phyloP scores from a whole-genome alignment of 129 eudicot genomes.

The Glebionis coronaria region DNA sequence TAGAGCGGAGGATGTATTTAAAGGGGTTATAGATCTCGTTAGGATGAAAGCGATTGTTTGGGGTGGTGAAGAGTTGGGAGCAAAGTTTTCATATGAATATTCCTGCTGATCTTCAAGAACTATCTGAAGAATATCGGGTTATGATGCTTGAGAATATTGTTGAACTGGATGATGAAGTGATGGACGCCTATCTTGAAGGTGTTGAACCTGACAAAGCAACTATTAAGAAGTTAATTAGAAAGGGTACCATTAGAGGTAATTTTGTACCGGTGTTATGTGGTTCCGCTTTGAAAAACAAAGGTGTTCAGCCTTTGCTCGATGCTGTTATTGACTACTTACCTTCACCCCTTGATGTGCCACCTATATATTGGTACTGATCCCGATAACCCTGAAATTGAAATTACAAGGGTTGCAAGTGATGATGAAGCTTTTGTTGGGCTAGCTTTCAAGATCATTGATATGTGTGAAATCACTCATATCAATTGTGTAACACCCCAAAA shows the following conservation, averaged over 20 bases:
- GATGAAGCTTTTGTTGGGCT: slow-evolving; percentile 85
- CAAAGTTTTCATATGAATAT: slow-evolving; percentile 73
- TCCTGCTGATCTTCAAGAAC: slow-evolving; percentile 69
- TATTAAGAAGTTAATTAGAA: slow-evolving; percentile 61
- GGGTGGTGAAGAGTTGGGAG: slow-evolving; percentile 97
- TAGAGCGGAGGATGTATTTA: slow-evolving; percentile 76
- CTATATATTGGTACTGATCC: slow-evolving; percentile 94
- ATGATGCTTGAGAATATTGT: slow-evolving; percentile 66
- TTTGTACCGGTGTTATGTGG: slow-evolving; percentile 94
- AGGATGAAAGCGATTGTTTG: slow-evolving; percentile 83
- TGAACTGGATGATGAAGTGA: slow-evolving; percentile 78
- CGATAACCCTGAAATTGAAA: slow-evolving; percentile 68
- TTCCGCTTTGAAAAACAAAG: slow-evolving; percentile 92
- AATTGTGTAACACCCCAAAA: no score
- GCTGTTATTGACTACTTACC: slow-evolving; percentile 92
- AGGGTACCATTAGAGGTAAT: slow-evolving; percentile 71
- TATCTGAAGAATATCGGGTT: slow-evolving; percentile 64
- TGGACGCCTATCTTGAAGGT: slow-evolving; percentile 93
- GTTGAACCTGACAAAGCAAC: slow-evolving; percentile 81
- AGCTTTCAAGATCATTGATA: slow-evolving; percentile 96
- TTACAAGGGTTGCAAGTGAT: slow-evolving; percentile 57
- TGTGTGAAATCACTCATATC: no score
- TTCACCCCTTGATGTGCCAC: slow-evolving; percentile 82
- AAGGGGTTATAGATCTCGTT: slow-evolving; percentile 87
- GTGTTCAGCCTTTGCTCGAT: slow-evolving; percentile 92